A percentile compares a stretch with the other conserved stretches of the same genome.
Evolutionary conservation across 2,329 filamentous ascomycete genomes (phyloP).

Genomic region (Pyricularia pennisetigena): DNA sequence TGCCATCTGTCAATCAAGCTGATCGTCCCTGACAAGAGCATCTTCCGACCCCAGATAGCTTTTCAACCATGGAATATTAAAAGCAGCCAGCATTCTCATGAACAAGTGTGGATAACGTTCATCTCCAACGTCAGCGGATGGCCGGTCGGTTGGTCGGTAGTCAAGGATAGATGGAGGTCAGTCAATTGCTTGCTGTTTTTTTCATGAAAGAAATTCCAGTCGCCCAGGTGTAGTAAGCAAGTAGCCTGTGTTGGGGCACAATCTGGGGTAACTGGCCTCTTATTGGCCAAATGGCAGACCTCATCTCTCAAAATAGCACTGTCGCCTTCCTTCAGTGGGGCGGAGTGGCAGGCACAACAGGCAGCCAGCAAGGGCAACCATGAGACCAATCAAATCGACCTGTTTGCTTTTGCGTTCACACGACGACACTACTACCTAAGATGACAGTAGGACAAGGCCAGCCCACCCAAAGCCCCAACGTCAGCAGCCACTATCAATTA

Average conservation of each 20-base stretch:
- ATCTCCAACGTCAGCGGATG: background rate
- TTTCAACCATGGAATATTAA: background rate
- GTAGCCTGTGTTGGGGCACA: background rate
- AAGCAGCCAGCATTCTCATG: background rate
- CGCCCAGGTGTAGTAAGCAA: background rate
- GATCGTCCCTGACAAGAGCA: background rate
- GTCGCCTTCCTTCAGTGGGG: background rate
- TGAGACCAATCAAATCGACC: background rate
- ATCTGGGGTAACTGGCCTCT: background rate
- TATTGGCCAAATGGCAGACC: background rate
- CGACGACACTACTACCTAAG: too few relatives aligned
- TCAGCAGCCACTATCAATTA: background rate
- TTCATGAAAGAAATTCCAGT: background rate
- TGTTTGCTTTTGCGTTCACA: too few relatives aligned
- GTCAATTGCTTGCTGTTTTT: background rate
- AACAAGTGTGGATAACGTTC: background rate
- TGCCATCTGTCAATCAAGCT: background rate
- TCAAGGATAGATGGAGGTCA: background rate
- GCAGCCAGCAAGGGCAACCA: background rate
- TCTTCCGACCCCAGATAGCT: background rate
- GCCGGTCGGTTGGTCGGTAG: background rate
- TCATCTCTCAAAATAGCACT: background rate
- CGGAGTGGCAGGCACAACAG: background rate
- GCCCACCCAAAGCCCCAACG: too few relatives aligned
- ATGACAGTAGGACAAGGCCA: background rate